Base-by-base conservation (phyloP, 805 yeast species). In the Zygotorulaspora chibaensis region DNA sequence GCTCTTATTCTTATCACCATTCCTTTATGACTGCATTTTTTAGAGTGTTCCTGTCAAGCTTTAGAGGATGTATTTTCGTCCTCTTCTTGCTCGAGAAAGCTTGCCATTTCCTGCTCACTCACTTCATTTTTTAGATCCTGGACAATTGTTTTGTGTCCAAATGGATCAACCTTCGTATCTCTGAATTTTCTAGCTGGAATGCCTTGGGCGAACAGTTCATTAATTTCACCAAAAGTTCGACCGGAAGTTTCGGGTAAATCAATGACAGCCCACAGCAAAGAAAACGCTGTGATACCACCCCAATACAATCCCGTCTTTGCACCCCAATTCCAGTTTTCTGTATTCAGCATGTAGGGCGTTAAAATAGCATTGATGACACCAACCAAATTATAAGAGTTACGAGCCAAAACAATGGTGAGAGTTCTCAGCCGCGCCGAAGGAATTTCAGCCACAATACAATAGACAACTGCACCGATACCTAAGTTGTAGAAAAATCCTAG, bases 211-310 rank as follows among this genome's bases (percentile, higher is more conserved):
- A 80, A 81, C 66, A 81, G 64, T 43, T 67, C 65, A 62, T 80
- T 85, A 56, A 81, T 66, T 56, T 81, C 85, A 41, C 79, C 82
- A 57, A 69, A 79, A 0, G 84, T 77, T 59, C 81, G 71, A 41
- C 72, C 74, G 52, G 69, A 69, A 18, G 84, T 76, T 60, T 81
- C 87, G 8, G 87, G 86, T 41, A 80, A 66, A 41, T 76, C 72
- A 61, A 76, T 73, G 61, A 65, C 73, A 30, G 69, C 62, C 78
- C 79, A 77, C 33, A 65, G 50, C 5, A 70, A 31, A 20, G 68
- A 54, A 10, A 64, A 23, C 12, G 59, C 39, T 31, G 63, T 59
- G n/a, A 61, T 53, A 0, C 67, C 76, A 34, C 67, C 72, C 70
- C 76, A 69, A 45, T 76, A 65, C 53, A 72, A 74, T 2, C 72